These are phyloP conservation scores for Chalciporus piperatus DNA, from an alignment of 768 basidiomycete genomes.

Conservation along the genomic window DNA sequence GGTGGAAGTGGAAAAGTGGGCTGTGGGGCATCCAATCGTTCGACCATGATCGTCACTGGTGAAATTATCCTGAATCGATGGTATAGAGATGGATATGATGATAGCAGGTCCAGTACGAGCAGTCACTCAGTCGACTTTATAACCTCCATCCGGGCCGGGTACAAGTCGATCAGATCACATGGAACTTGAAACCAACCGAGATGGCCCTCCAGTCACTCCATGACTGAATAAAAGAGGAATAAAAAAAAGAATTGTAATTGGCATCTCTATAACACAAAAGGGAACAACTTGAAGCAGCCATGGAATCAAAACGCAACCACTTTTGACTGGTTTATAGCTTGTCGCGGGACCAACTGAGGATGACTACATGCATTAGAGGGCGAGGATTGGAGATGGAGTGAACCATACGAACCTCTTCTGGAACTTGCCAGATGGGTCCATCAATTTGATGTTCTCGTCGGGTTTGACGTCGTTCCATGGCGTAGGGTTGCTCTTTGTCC, in stretches of 20 bases:
- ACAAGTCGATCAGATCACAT: slow-evolving; percentile 1
- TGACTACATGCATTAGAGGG: slow-evolving; percentile 4
- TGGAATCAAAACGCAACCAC: slow-evolving; percentile 1
- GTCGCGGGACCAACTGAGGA: slow-evolving; percentile 68
- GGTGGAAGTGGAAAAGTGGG: slow-evolving; percentile 39
- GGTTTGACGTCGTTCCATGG: slow-evolving; percentile 86
- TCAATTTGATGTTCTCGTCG: slow-evolving; percentile 70
- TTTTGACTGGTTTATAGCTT: slow-evolving; percentile 48
- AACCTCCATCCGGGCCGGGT: not conserved
- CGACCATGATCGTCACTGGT: slow-evolving; percentile 33
- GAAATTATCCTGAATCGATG: not conserved
- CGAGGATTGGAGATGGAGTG: not conserved
- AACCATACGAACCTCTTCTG: slow-evolving; percentile 49
- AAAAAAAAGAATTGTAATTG: slow-evolving; percentile 17
- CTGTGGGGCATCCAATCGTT: slow-evolving; percentile 40
- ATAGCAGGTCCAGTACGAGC: not conserved
- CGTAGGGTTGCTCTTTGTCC: slow-evolving; percentile 72
- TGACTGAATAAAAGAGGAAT: not conserved
- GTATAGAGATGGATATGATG: not conserved
- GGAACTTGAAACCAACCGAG: not conserved
- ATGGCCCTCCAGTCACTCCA: slow-evolving; percentile 1
- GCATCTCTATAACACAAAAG: slow-evolving; percentile 18
- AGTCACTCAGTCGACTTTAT: not conserved
- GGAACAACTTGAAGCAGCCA: not conserved
- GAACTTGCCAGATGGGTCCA: slow-evolving; percentile 70